Conservation (phyloP, 768 basidiomycete genomes). For the Sporobolomyces pararoseus region DNA sequence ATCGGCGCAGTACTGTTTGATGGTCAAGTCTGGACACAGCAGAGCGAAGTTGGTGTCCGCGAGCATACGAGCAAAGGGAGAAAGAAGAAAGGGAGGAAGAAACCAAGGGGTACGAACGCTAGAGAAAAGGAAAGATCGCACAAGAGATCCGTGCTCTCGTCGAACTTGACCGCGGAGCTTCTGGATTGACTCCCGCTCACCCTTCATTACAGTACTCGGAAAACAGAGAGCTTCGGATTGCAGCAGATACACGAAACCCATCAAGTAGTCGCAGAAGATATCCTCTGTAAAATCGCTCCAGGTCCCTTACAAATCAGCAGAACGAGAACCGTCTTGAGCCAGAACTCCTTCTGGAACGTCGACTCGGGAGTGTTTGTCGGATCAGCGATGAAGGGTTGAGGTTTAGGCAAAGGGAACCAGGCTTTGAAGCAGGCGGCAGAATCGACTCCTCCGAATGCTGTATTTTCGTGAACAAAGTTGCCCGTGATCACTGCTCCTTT, state of each 20-base stretch:
- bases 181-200: no score
- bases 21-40: conserved; percentile 11
- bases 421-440: conserved; percentile 13
- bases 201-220: no score
- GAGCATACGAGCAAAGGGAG: conserved; percentile 1
- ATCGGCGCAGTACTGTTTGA: conserved; percentile 3
- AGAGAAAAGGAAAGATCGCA: background rate
- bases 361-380: conserved; percentile 10
- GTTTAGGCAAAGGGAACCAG: conserved; percentile 43
- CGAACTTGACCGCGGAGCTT: no score
- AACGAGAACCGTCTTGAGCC: conserved; percentile 11
- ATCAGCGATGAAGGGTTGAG: conserved; percentile 17
- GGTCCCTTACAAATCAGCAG: conserved; percentile 11
- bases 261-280: background rate
- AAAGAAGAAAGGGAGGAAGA: background rate
- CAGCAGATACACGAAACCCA: no score
- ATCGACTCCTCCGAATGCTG: conserved; percentile 20
- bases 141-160: no score
- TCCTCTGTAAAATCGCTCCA: background rate
- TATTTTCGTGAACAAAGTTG: background rate
- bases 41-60: conserved; percentile 13
- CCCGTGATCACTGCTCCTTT: background rate
- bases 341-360: conserved; percentile 5
- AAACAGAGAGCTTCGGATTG: no score
- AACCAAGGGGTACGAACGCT: background rate